These are phyloP conservation scores for Venturia aucupariae DNA, from an alignment of 2,329 filamentous ascomycete genomes.

Conservation along the genomic window DNA sequence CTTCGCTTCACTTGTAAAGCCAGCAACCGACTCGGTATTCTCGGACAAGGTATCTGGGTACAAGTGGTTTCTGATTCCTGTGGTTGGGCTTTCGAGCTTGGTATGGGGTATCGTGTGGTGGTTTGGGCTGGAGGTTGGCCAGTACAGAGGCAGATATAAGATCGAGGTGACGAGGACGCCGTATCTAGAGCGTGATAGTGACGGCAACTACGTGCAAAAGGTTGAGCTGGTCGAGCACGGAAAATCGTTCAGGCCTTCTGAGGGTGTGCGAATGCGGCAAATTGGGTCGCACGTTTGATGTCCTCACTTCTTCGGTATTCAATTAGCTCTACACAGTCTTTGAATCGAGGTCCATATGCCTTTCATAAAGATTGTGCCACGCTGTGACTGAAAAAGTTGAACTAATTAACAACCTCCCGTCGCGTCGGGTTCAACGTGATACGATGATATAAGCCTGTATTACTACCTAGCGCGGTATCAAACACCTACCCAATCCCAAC, in stretches of 20 bases:
- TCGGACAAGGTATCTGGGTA: slow-evolving; percentile 15
- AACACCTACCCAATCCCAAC: too few species aligned
- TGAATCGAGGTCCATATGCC: too few species aligned
- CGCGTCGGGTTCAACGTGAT: too few species aligned
- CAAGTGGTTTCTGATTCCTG: slow-evolving; percentile 20
- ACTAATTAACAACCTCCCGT: too few species aligned
- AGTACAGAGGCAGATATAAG: slow-evolving; percentile 10
- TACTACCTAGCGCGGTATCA: too few species aligned
- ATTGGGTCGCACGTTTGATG: background rate
- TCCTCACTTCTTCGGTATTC: too few species aligned
- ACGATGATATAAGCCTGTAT: too few species aligned
- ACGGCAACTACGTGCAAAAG: slow-evolving; percentile 11
- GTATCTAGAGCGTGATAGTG: slow-evolving; percentile 1
- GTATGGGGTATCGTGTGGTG: slow-evolving; percentile 16
- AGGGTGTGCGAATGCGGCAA: background rate
- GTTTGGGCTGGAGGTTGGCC: slow-evolving; percentile 14
- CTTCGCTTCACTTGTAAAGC: slow-evolving; percentile 18
- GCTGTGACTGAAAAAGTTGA: too few species aligned
- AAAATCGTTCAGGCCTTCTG: background rate
- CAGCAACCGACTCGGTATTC: background rate
- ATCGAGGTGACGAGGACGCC: slow-evolving; percentile 8
- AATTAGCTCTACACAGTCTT: too few species aligned
- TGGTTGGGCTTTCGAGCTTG: slow-evolving; percentile 17
- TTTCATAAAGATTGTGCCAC: too few species aligned
- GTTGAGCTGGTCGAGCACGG: slow-evolving; percentile 11